Evolutionary conservation across 78 protist species (phyloP).

Genomic region (Guillardia theta): DNA sequence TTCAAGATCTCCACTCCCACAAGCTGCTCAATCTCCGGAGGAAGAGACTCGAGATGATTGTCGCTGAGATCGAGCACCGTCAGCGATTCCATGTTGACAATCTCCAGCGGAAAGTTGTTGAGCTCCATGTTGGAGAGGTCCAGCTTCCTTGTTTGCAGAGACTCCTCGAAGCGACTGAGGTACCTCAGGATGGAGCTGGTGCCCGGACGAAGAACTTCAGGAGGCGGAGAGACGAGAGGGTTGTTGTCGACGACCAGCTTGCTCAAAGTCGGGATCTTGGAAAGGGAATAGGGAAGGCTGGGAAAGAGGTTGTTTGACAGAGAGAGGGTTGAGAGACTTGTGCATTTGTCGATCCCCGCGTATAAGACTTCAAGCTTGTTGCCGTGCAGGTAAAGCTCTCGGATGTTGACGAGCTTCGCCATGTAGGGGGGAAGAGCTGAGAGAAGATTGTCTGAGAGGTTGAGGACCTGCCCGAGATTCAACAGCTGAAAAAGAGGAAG

Average conservation of each 20-base stretch:
- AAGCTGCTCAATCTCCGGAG: constrained; percentile 25
- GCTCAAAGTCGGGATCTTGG: not conserved
- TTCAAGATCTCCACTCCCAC: not conserved
- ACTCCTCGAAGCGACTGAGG: not conserved
- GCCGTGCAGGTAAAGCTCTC: not conserved
- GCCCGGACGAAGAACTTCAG: not conserved
- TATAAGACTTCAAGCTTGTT: not conserved
- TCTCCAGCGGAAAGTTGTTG: not conserved
- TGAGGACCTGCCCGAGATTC: not conserved
- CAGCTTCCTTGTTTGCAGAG: not conserved
- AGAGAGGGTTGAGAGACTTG: not conserved
- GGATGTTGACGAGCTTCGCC: not conserved
- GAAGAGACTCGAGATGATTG: constrained; percentile 11
- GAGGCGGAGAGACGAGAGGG: constrained; percentile 3
- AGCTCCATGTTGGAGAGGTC: not conserved
- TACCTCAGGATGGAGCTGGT: not conserved
- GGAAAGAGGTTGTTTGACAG: not conserved
- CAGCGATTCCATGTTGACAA: not conserved
- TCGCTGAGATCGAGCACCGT: not conserved
- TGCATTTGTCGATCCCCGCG: not conserved
- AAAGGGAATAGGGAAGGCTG: not conserved
- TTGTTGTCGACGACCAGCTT: not conserved
- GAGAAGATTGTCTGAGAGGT: not conserved
- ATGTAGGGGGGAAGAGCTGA: constrained; percentile 14
- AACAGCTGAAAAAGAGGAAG: not conserved